phyloP scores from a whole-genome alignment of 805 yeast genomes.

The Saccharomycopsis fibuligera region DNA sequence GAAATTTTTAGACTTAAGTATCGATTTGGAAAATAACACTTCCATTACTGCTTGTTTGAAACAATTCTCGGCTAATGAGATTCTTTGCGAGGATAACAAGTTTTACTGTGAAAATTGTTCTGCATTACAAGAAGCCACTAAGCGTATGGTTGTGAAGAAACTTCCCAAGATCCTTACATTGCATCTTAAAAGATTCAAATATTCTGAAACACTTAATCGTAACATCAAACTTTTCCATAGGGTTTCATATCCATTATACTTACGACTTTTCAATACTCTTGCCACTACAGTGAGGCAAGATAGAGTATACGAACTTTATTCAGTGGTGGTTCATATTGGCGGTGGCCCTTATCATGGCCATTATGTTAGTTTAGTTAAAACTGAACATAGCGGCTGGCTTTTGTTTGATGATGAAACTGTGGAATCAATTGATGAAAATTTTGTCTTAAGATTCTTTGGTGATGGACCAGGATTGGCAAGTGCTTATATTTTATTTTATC shows the following conservation, averaged over 20 bases:
- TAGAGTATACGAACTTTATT: slow-evolving; percentile 71
- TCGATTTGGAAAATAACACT: slow-evolving; percentile 72
- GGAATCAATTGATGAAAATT: slow-evolving; percentile 76
- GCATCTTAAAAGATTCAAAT: slow-evolving; percentile 88
- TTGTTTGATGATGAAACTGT: slow-evolving; percentile 94
- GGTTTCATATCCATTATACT: slow-evolving; percentile 68
- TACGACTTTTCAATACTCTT: slow-evolving; percentile 69
- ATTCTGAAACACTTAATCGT: slow-evolving; percentile 72
- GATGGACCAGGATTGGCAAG: slow-evolving; percentile 83
- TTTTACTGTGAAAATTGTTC: slow-evolving; percentile 89
- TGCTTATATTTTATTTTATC: slow-evolving; percentile 85
- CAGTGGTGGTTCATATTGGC: slow-evolving; percentile 90
- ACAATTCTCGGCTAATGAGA: slow-evolving; percentile 80
- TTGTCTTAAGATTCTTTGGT: slow-evolving; percentile 82
- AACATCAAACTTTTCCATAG: slow-evolving; percentile 84
- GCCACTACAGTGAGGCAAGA: slow-evolving; percentile 34
- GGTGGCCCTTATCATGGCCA: slow-evolving; percentile 99
- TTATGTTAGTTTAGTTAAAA: slow-evolving; percentile 80
- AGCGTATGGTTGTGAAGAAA: slow-evolving; percentile 71
- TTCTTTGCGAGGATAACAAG: slow-evolving; percentile 80
- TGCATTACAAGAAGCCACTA: slow-evolving; percentile 89
- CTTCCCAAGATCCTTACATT: slow-evolving; percentile 75
- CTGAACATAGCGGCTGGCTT: slow-evolving; percentile 77
- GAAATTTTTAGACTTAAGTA: slow-evolving; percentile 75
- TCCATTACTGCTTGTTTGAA: slow-evolving; percentile 72